Evolutionary conservation across 2,329 filamentous ascomycete species (phyloP).

Genomic region (Pseudogymnoascus sp.): DNA sequence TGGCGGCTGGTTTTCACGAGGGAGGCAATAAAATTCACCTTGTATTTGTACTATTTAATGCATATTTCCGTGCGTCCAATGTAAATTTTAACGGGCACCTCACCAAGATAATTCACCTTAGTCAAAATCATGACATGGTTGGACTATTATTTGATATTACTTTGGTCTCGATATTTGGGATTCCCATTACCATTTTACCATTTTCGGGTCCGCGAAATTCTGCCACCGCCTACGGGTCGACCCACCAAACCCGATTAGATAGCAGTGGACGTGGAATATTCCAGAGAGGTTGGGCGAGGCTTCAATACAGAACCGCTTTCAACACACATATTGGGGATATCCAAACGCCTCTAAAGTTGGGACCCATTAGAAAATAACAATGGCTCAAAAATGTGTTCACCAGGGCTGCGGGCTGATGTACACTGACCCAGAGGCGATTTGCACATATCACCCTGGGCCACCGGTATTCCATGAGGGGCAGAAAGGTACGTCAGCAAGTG

Average conservation of each 20-base stretch:
- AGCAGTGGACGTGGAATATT: conserved; percentile 8
- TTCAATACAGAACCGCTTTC: neutral
- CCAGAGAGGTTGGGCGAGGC: conserved; percentile 8
- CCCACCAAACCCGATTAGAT: conserved; percentile 7
- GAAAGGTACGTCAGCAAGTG: conserved; percentile 60
- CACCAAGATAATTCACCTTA: neutral
- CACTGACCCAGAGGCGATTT: conserved; percentile 72
- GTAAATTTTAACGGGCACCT: neutral
- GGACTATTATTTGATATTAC: neutral
- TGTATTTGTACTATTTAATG: conserved; percentile 1
- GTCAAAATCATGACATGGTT: neutral
- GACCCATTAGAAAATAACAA: conserved; percentile 5
- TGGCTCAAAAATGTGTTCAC: conserved; percentile 79
- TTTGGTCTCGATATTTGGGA: neutral
- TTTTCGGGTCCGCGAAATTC: neutral
- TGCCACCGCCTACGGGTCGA: conserved; percentile 2
- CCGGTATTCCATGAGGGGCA: conserved; percentile 97
- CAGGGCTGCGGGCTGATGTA: conserved; percentile 90
- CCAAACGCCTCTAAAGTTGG: neutral
- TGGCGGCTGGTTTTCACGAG: neutral
- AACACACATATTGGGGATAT: conserved; percentile 1
- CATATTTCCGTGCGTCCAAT: neutral
- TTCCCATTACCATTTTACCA: neutral
- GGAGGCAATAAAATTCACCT: neutral
- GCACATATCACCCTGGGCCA: conserved; percentile 85